Percentiles rank a stretch among this genome's conserved stretches.
phyloP scores from a whole-genome alignment of 495 filamentous ascomycete genomes.

The Filosporella fistucella region DNA sequence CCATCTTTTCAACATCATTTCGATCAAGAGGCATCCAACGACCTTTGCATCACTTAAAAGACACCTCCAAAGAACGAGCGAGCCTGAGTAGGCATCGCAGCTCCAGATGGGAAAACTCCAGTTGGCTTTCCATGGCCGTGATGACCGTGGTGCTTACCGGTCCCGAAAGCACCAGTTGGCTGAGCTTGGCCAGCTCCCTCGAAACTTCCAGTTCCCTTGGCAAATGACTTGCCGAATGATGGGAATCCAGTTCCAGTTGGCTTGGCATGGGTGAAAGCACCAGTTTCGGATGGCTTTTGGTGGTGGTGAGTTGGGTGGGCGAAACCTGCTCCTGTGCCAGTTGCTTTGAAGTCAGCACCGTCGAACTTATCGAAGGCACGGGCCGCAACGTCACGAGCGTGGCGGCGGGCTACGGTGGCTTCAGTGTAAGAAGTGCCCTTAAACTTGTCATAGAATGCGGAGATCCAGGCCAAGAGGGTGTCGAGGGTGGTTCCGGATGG shows the following conservation, averaged over 20 bases:
- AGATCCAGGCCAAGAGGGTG: constrained; percentile 19
- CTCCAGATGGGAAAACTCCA: neutral
- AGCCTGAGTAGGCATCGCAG: neutral
- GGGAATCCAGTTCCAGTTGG: neutral
- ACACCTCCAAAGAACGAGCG: too few species aligned
- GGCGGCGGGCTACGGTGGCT: constrained; percentile 8
- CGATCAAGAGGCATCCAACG: neutral
- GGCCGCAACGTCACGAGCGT: constrained; percentile 12
- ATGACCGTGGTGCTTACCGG: too few species aligned
- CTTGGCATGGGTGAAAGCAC: neutral
- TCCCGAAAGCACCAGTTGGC: too few species aligned
- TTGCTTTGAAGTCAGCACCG: neutral
- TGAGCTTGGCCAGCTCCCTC: too few species aligned
- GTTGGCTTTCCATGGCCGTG: neutral
- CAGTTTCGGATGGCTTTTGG: neutral
- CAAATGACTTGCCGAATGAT: neutral
- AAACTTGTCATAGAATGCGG: constrained; percentile 10
- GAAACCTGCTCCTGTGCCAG: neutral
- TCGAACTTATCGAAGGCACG: constrained; percentile 1
- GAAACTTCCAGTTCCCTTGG: too few species aligned
- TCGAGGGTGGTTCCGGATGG: constrained; percentile 18
- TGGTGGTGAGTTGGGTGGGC: constrained; percentile 4
- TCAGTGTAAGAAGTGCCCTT: neutral
- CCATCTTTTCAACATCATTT: neutral
- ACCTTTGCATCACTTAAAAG: too few species aligned